phyloP scores from a whole-genome alignment of 345 rosid species.

The Ceriops tagal region DNA sequence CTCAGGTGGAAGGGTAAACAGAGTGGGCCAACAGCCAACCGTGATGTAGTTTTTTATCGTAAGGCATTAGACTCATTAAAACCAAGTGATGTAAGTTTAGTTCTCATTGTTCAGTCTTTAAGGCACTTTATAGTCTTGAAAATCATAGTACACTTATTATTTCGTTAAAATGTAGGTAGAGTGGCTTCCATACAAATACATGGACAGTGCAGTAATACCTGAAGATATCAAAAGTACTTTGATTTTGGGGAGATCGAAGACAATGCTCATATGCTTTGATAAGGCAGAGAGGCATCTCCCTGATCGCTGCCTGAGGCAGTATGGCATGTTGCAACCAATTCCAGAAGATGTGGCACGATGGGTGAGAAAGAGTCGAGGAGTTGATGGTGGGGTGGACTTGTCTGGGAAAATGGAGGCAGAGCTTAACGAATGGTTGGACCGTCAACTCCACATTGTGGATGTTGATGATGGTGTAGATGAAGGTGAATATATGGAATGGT shows the following conservation, averaged over 20 bases:
- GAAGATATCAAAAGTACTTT: constrained; percentile 54
- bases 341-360: constrained; percentile 84
- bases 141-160: constrained; percentile 8
- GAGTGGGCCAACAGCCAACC: constrained; percentile 87
- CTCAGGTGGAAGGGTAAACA: constrained; percentile 97
- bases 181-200: constrained; percentile 79
- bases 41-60: constrained; percentile 83
- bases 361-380: constrained; percentile 96
- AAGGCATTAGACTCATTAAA: constrained; percentile 75
- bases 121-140: neutral
- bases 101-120: constrained; percentile 6
- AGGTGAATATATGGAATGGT: constrained; percentile 81
- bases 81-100: constrained; percentile 62
- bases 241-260: constrained; percentile 80
- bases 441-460: constrained; percentile 53
- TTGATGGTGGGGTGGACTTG: constrained; percentile 95
- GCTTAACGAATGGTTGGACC: constrained; percentile 83
- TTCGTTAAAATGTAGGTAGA: constrained; percentile 48
- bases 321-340: constrained; percentile 65
- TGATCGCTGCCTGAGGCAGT: constrained; percentile 90
- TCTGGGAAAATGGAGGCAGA: constrained; percentile 87
- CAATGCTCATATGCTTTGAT: constrained; percentile 93
- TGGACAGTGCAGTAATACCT: constrained; percentile 70
- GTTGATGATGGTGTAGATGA: constrained; percentile 65
- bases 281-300: constrained; percentile 99